Evolutionary conservation across 768 basidiomycete species (phyloP), one percentile per base, ranked within the genome.

Genomic region (Rhizopogon roseolus): DNA sequence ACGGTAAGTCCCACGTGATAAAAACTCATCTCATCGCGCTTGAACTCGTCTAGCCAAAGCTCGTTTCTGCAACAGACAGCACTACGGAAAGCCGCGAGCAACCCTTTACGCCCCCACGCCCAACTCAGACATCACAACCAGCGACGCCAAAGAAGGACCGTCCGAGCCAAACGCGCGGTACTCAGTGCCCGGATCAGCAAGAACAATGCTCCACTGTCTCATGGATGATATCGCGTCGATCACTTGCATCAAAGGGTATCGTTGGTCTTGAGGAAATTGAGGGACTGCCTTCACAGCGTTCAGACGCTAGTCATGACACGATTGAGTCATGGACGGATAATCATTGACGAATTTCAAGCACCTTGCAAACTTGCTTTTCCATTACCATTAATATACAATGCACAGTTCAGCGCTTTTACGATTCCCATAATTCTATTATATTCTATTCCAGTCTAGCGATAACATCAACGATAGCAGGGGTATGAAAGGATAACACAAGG

Each of bases 281-380:
- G 4, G 13, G 16, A 54, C 52, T 6, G 39, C 17, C 19, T 55
- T 56, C 59, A 34, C 54, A 52, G 32, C 44, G 49, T 40, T 38
- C 57, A 40, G 36, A 36, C 8, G 50, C 50, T 43, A 66, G 62
- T 51, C 61, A 61, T 32, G 71, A 72, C 54, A 73, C 59, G 36
- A 75, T 74, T 32, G 71, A 74, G 52, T 74, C 70, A 34, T 75
- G 74, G 74, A 52, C 60, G n/a, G 60, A 61, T 43, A 19, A 13
- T 36, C 19, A 49, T 17, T 54, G 45, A 53, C 28, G 44, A 32
- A 13, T 42, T 28, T 36, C 32, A n/a, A 53, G 38, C 19, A 36
- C 17, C 3, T 22, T 22, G 13, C 41, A 34, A 38, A 17, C 7
- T 14, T 42, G 44, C 46, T 19, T 50, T 38, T 54, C 64, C 22